Base-by-base conservation (phyloP, 2,329 filamentous ascomycete species). In the Ophiosphaerella korrae region DNA sequence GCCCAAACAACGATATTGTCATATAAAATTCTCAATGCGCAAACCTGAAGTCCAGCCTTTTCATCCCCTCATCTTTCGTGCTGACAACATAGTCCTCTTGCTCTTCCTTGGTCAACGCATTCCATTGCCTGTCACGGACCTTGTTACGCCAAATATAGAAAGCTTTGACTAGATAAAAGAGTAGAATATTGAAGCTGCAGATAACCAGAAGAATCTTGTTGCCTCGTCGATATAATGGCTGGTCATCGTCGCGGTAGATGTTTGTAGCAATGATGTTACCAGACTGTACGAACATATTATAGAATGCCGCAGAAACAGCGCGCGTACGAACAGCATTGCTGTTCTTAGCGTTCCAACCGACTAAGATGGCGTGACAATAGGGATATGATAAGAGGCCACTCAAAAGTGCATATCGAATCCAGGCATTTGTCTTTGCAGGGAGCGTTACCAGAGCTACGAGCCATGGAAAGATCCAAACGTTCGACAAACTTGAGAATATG, bases 401-500 rank as follows among this genome's bases (percentile, higher is more conserved):
- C 6, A 81, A 73, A 0, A 84, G 62, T 0, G 75, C 77, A 52
- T 80, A 85, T 0, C 80, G 81, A 0, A 75, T 74, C 82, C 82
- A 84, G 3, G 72, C 62, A 40, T 78, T 74, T 3, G 66, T 69
- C 1, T 74, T 57, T 2, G 75, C 75, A 0, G 76, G 74, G 76
- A 79, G 80, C 45, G 55, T 77, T 58, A 70, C 71, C 3, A 86
- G 71, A 0, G 80, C 78, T 26, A 86, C 67, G 32, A 88, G 62
- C 53, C 83, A 83, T 0, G 85, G 84, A 3, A 88, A 71, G 2
- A 79, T 75, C 85, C 85, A 88, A 7, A 88, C 57, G 48, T 85
- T 72, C 35, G 78, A 80, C 3, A 78, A 71, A 32, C 81, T 74
- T 13, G 78, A 70, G 12, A 81, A 71, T 1, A 83, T 66, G 2